Evolutionary conservation across 306 rosid species (phyloP).

Genomic region (Chamaecrista fasciculata): DNA sequence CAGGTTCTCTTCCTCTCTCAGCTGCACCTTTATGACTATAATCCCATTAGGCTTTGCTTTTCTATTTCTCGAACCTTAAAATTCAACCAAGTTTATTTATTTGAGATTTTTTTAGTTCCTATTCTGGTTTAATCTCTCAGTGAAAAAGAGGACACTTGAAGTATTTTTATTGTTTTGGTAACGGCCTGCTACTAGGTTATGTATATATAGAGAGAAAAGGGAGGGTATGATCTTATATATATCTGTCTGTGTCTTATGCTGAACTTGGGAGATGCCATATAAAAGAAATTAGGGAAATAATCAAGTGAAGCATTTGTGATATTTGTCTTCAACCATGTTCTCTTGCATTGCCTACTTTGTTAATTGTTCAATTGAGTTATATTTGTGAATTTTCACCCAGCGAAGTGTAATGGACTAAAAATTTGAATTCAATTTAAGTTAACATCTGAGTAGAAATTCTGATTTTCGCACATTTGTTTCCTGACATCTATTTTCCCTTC

Average conservation of each 20-base stretch:
- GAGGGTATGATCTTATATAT: background rate
- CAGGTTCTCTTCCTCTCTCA: slow-evolving; percentile 43
- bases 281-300: background rate
- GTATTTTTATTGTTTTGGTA: background rate
- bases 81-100: background rate
- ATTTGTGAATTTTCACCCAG: background rate
- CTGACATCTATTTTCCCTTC: background rate
- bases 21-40: background rate
- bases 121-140: background rate
- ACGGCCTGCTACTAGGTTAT: background rate
- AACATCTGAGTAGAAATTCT: background rate
- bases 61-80: background rate
- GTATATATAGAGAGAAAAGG: background rate
- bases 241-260: slow-evolving; percentile 1
- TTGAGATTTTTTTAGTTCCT: background rate
- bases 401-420: background rate
- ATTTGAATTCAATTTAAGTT: background rate
- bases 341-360: slow-evolving; percentile 1
- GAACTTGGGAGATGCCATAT: background rate
- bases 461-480: background rate
- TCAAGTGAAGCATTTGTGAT: slow-evolving; percentile 2
- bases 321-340: background rate
- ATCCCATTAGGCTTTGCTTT: background rate
- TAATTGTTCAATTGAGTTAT: background rate
- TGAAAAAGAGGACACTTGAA: background rate